Evolutionary conservation across 805 yeast species (phyloP), one percentile per base, ranked within the genome.

Genomic region (Sugiyamaella americana): DNA sequence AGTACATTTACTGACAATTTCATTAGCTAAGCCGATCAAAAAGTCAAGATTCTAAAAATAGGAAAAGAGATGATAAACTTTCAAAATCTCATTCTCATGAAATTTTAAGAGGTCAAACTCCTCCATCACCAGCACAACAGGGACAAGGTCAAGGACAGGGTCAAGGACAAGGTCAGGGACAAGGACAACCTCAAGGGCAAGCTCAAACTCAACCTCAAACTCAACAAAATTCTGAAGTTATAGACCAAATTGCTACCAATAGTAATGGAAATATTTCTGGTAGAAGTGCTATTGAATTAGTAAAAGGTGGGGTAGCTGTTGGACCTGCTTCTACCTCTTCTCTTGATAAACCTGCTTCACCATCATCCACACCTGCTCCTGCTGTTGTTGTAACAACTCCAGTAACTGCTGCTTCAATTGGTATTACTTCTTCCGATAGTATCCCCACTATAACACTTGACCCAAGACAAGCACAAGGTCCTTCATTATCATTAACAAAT

Each of bases 11-110:
- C n/a, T n/a, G n/a, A n/a, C n/a, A n/a, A n/a, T n/a, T n/a, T n/a
- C n/a, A 26, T 8, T 17, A 44, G 47, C 43, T 44, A 23, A 44
- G 47, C 43, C 32, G 48, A 37, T 23, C 39, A 20, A 45, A 45
- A 32, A 40, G 48, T 34, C 42, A 37, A 21, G 47, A 42, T 38
- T 23, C 47, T 6, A 47, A 38, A 22, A 21, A 35, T 19, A 26
- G 26, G 21, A 29, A 43, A 29, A 32, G 40, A 19, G 44, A 43
- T 13, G 41, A 36, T 16, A 43, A 37, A 37, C 23, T 38, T 8
- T 8, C 23, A 17, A 38, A 38, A 30, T 10, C 29, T 38, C 29
- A 38, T 35, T 35, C 37, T 5, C 17, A 35, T 35, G 37, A 35
- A 38, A 24, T 21, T 10, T 39, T 29, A 11, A 29, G 38, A 41